Evolutionary conservation across 305 asterid genomes (phyloP), one percentile per base, ranked within the genome.

Genomic region (Fraxinus paxiana): DNA sequence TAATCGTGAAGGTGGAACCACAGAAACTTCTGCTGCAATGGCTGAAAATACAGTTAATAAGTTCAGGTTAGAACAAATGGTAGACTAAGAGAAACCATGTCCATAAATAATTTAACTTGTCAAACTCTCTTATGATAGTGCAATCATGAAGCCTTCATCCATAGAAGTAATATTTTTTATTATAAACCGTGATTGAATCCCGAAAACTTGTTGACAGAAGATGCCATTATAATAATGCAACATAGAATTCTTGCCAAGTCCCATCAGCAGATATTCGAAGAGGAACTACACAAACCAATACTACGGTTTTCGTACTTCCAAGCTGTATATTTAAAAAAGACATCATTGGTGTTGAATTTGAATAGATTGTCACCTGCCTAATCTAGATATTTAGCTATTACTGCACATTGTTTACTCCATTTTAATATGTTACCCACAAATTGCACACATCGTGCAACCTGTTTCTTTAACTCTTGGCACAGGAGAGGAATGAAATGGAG

Each of bases 1-100:
- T 82, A 96, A 85, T 54, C 99, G 89, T 37, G 99, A 94, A 82
- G 99, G 98, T 76, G 98, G 99, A 82, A 96, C 99, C 82, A 96
- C 99, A 24, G 99, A 96, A 81, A 96, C 99, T 90, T 96, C 99
- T 13, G 90, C 89, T 33, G 97, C 91, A 80, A 96, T 84, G 79
- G 97, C 99, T 96, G 98, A 77, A 88, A 82, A 80, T 63, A 77
- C 80, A 86, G 79, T 43, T 12, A 43, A 84, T 81, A 65, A 79
- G 76, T 46, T 63, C 51, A 61, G 61, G 73, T 85, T 77, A 84
- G 88, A 87, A 79, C 22, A 73, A 71, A 67, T 12, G 33, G 18
- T 56, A 83, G 18, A 61, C 20, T 28, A 54, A 83, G 6, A 56
- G 51, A 67, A 35, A 38, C 31, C 69, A 73, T 7, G 76, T 37